These are phyloP conservation scores for Buxus sempervirens DNA, from an alignment of 164 flowering plant species.

Conservation along the genomic window DNA sequence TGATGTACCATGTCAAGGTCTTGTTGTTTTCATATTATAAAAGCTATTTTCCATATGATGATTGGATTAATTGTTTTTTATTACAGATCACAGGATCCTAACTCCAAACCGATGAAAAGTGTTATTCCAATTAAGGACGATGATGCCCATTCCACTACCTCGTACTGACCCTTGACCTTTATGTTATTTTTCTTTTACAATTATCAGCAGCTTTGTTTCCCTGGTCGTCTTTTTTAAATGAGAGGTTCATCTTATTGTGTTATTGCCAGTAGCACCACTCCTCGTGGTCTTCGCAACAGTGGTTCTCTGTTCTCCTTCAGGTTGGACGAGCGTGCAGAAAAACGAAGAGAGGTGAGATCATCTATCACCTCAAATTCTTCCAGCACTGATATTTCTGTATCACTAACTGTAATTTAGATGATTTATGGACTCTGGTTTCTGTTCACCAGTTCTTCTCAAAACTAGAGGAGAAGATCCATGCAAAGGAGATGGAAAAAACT, in stretches of 20 bases:
- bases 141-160: constrained; percentile 52
- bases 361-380: background rate
- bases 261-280: constrained; percentile 38
- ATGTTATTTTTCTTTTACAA: background rate
- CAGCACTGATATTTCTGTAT: background rate
- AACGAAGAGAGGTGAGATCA: constrained; percentile 63
- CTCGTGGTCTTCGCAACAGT: constrained; percentile 37
- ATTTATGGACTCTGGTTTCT: constrained; percentile 6
- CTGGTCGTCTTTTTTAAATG: background rate
- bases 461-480: constrained; percentile 78
- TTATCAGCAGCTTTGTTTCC: background rate
- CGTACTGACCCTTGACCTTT: constrained; percentile 37
- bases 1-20: background rate
- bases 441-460: constrained; percentile 56
- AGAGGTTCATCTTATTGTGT: background rate
- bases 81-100: constrained; percentile 36
- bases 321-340: constrained; percentile 87
- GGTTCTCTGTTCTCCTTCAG: constrained; percentile 62
- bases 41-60: background rate
- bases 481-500: constrained; percentile 65
- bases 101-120: constrained; percentile 22
- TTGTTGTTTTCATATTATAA: background rate
- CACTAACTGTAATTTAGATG: background rate
- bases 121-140: constrained; percentile 39
- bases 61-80: constrained; percentile 1